Percentiles rank a stretch among this genome's conserved stretches.
phyloP scores from a whole-genome alignment of 495 filamentous ascomycete genomes.

The Tetracladium setigerum region DNA sequence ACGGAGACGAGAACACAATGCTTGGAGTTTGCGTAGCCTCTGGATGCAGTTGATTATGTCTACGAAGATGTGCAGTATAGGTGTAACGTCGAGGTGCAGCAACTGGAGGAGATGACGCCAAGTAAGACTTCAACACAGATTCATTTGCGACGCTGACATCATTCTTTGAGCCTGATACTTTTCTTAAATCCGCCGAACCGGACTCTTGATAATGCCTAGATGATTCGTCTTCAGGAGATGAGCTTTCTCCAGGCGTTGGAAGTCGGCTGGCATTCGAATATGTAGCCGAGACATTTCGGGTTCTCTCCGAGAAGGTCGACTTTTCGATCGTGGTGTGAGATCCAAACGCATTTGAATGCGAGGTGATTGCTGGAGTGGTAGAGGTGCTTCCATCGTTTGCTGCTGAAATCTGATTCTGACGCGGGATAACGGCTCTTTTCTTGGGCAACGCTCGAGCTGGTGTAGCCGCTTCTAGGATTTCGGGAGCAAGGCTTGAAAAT shows the following conservation, averaged over 20 bases:
- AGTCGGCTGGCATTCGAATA: constrained; percentile 21
- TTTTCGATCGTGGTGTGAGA: neutral
- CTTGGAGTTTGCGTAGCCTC: constrained; percentile 20
- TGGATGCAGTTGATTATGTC: constrained; percentile 13
- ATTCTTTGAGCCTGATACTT: no score
- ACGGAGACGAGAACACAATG: constrained; percentile 25
- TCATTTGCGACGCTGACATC: neutral
- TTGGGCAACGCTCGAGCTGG: constrained; percentile 6
- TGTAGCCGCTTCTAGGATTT: constrained; percentile 17
- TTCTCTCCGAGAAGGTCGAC: neutral
- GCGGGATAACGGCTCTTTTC: neutral
- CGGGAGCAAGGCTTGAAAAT: constrained; percentile 15
- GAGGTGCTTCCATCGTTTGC: no score
- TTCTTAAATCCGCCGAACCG: neutral
- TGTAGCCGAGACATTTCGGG: no score
- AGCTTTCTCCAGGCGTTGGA: constrained; percentile 47
- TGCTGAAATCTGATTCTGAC: no score
- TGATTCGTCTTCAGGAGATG: constrained; percentile 33
- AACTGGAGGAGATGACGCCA: constrained; percentile 21
- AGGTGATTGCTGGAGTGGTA: no score
- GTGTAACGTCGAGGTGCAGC: constrained; percentile 18
- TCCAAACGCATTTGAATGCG: no score
- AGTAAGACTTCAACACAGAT: constrained; percentile 6
- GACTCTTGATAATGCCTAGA: neutral
- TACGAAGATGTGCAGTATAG: constrained; percentile 20